Evolutionary conservation across 2,329 filamentous ascomycete genomes (phyloP), one percentile per base, ranked within the genome.

Genomic region (Pseudocercospora fuligena): DNA sequence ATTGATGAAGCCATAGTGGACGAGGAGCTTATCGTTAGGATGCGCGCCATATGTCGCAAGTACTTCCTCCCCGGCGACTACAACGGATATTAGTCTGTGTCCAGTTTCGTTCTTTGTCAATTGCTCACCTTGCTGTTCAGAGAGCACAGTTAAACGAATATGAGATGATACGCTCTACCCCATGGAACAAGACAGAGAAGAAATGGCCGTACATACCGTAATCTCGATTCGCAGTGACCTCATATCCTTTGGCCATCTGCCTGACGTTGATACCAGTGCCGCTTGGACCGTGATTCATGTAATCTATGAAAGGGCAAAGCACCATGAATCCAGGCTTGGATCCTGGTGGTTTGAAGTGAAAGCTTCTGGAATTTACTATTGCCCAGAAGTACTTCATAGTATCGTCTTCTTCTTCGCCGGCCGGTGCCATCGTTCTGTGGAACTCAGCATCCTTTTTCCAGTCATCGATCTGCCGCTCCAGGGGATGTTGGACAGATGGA

Each of bases 301-400:
- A 87, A 76, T 93, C 91, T 1, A 90, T 88, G 40, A 92, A 89
- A 0, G 91, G 91, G 77, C 89, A 89, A 70, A 92, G 84, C 9
- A 87, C 87, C 82, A 92, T 87, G 73, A 87, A 87, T 72, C 92
- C 90, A 25, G 81, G 77, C 14, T 70, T 85, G 77, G 73, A 75
- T 51, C 73, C 82, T 8, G 79, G 79, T 57, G 77, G 81, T 49
- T 85, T 79, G 80, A 85, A 88, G 73, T 86, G 87, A 73, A 89
- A 89, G 27, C 84, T 85, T 70, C 87, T 80, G 0, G 86, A 88
- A 70, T 88, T 88, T 16, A 88, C 83, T 64, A 88, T 83, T 23
- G 88, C 79, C 87, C 87, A 90, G 71, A 83, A 81, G 73, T 89
- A 88, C 5, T 79, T 79, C 69, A 84, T 88, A 1, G 73, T 72